Conservation (phyloP, 2,329 filamentous ascomycete genomes). For the Fusarium scirpi region DNA sequence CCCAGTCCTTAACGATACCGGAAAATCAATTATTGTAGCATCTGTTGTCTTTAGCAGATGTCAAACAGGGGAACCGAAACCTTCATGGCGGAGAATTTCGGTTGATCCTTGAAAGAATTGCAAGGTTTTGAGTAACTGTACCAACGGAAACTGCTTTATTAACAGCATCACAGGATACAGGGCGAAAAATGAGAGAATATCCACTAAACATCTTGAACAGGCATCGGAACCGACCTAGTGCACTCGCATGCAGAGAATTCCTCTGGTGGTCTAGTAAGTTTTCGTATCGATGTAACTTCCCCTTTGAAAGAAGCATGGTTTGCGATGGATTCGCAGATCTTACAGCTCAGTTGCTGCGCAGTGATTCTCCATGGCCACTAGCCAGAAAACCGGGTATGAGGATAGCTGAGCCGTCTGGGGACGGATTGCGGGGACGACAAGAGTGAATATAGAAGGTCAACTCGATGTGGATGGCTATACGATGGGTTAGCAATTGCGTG, state of each 20-base stretch:
- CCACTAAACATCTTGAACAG: slow-evolving; percentile 27
- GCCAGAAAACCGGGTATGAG: slow-evolving; percentile 8
- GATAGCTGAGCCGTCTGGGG: slow-evolving; percentile 14
- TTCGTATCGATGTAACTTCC: neutral
- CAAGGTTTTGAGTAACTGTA: slow-evolving; percentile 3
- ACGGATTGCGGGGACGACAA: slow-evolving; percentile 30
- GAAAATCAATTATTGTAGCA: neutral
- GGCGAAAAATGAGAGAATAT: neutral
- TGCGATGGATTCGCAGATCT: neutral
- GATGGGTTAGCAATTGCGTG: neutral
- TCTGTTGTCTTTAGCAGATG: slow-evolving; percentile 9
- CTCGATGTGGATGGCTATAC: neutral
- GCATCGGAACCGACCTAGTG: slow-evolving; percentile 20
- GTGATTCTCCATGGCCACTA: neutral
- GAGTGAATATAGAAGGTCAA: neutral
- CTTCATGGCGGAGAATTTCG: neutral
- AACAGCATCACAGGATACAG: neutral
- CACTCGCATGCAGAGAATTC: slow-evolving; percentile 16
- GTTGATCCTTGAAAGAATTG: neutral
- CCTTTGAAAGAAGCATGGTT: neutral
- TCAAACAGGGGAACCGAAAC: neutral
- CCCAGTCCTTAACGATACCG: slow-evolving; percentile 7
- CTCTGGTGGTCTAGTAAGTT: slow-evolving; percentile 9
- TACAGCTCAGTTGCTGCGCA: slow-evolving; percentile 22
- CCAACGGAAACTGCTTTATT: neutral